Base-by-base conservation (phyloP, 176 grass and related monocot genomes). In the Zizania latifolia region DNA sequence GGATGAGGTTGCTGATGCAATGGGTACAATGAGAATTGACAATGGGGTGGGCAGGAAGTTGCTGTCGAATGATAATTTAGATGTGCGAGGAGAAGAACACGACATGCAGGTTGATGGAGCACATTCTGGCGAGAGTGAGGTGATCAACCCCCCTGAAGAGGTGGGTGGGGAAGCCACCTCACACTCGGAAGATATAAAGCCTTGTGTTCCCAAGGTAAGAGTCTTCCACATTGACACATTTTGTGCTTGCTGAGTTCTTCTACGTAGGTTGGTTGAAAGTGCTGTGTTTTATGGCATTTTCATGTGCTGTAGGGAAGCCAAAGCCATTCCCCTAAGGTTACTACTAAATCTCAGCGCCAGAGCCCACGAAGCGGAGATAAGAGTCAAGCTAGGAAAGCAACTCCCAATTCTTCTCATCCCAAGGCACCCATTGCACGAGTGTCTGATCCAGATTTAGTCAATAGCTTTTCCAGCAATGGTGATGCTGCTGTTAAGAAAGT, bases 161-260 rank as follows among this genome's bases (percentile, higher is more conserved):
- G 71, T 68, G 13, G 78, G 74, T 6, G 77, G 71, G 10, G 86
- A 84, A 77, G 72, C 86, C 57, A 89, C 82, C 71, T 89, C 86
- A 0, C 77, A 26, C 4, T 80, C 65, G 0, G 82, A 81, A 50
- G 59, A 65, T 19, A 17, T 68, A 26, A 71, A 62, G 63, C 36
- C 76, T 29, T 50, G 13, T n/a, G 70, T 80, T 81, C 7, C 58
- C 27, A 68, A 85, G 77, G 86, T 85, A 62, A 62, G 63, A n/a
- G 5, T 53, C 57, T 55, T 39, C 4, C 27, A 45, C 56, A 10
- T 12, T 57, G 19, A 48, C 1, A 62, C 64, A 62, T 57, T n/a
- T n/a, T 58, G 19, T 13, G 21, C 14, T 0, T 65, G 48, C 66
- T 39, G 46, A 36, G 40, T 13, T 38, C 53, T 44, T 62, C 17